Conservation (phyloP, 176 grass and related monocot species). For the Oryza rufipogon region DNA sequence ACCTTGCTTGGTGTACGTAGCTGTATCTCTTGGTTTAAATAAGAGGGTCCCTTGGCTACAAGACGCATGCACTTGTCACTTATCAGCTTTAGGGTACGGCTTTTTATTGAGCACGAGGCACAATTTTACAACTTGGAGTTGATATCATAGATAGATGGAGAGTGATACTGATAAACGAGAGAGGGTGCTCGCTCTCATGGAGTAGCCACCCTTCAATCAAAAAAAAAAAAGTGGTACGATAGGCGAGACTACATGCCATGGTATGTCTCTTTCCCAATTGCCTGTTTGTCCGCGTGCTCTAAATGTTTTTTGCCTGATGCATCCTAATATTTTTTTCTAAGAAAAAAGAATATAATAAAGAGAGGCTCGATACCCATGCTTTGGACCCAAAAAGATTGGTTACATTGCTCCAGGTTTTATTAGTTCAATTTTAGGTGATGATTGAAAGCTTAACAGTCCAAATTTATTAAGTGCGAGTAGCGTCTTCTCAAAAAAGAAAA, state of each 20-base stretch:
- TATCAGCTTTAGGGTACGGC: not conserved
- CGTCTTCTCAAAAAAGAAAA: no score
- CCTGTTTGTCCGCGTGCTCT: constrained; percentile 22
- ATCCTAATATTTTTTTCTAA: not conserved
- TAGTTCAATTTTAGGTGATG: no score
- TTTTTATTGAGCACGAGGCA: not conserved
- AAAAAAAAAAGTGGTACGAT: not conserved
- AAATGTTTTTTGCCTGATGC: constrained; percentile 13
- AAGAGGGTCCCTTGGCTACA: no score
- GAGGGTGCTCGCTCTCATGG: not conserved
- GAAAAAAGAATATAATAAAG: not conserved
- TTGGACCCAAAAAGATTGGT: not conserved
- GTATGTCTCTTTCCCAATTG: not conserved
- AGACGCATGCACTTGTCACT: no score
- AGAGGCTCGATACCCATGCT: not conserved
- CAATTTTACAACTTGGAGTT: constrained; percentile 1
- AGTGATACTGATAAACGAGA: no score
- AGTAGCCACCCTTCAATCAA: not conserved
- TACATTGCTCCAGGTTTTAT: no score
- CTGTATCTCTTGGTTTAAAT: no score
- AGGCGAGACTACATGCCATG: not conserved
- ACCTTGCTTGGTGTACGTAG: not conserved
- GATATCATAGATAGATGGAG: not conserved
- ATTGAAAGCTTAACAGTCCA: no score
- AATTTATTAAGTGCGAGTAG: no score